Conservation (phyloP, 768 basidiomycete species). For the Suillus fuscotomentosus region DNA sequence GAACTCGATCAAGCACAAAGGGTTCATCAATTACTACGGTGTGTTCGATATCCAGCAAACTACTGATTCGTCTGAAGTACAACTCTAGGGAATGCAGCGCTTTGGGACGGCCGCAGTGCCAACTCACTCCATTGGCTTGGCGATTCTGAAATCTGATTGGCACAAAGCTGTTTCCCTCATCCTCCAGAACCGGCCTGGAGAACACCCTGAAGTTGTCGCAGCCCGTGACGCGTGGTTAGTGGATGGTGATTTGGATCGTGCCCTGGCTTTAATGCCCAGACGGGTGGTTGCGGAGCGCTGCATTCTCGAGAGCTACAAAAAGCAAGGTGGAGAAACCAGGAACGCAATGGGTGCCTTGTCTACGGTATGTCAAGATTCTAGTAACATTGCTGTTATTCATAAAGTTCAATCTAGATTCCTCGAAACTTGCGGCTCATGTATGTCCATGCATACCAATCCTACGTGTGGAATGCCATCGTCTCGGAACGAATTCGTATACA, state of each 20-base stretch:
- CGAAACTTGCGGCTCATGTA: conserved; percentile 96
- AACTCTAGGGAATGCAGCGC: conserved; percentile 88
- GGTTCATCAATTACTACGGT: conserved; percentile 99
- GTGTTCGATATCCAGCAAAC: conserved; percentile 9
- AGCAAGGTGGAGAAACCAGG: conserved; percentile 71
- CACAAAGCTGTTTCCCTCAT: conserved; percentile 81
- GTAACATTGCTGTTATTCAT: conserved; percentile 5
- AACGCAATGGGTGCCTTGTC: conserved; percentile 88
- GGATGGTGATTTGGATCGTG: conserved; percentile 76
- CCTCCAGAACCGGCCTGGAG: conserved; percentile 80
- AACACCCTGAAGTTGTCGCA: conserved; percentile 85
- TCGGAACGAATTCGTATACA: conserved; percentile 86
- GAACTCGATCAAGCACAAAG: conserved; percentile 73
- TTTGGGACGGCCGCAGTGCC: conserved; percentile 97
- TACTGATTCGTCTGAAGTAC: conserved; percentile 13
- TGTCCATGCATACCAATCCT: conserved; percentile 97
- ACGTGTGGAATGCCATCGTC: conserved; percentile 97
- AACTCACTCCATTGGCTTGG: conserved; percentile 92
- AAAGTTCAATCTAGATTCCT: conserved; percentile 68
- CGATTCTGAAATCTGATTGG: conserved; percentile 89
- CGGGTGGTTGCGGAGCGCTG: conserved; percentile 92
- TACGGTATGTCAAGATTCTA: conserved; percentile 46
- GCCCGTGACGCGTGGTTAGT: conserved; percentile 89
- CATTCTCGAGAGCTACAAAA: conserved; percentile 87
- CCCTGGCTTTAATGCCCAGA: conserved; percentile 83